These are phyloP conservation scores for Mediolabrus comicus DNA, from an alignment of 108 stramenopile species.

Conservation along the genomic window DNA sequence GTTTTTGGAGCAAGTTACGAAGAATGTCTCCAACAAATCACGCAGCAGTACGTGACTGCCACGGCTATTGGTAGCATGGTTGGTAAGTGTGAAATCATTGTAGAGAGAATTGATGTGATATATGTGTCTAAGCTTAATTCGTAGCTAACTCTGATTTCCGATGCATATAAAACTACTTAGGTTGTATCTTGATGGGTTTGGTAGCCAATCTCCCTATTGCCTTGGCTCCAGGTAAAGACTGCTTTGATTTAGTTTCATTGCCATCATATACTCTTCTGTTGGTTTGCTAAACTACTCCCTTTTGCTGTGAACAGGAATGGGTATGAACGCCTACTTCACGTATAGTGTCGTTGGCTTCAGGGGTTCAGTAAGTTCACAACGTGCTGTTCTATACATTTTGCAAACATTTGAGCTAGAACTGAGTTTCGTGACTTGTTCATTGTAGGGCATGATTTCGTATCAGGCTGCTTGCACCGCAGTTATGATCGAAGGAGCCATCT, in stretches of 20 bases:
- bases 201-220: slow-evolving; percentile 70
- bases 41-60: slow-evolving; percentile 55
- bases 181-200: slow-evolving; percentile 62
- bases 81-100: slow-evolving; percentile 10
- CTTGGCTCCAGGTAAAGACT: slow-evolving; percentile 46
- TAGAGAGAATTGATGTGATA: not conserved
- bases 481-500: slow-evolving; percentile 65
- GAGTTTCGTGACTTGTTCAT: not conserved
- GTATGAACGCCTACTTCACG: slow-evolving; percentile 76
- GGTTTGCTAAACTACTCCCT: not conserved
- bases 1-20: slow-evolving; percentile 49
- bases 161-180: not conserved
- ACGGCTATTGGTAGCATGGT: slow-evolving; percentile 61
- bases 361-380: slow-evolving; percentile 27
- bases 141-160: not conserved
- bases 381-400: not conserved
- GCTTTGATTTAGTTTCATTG: not conserved
- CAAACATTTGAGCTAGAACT: not conserved
- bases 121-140: not conserved
- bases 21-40: slow-evolving; percentile 40
- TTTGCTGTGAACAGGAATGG: slow-evolving; percentile 37
- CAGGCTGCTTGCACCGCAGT: slow-evolving; percentile 63
- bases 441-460: slow-evolving; percentile 40
- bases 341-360: slow-evolving; percentile 61
- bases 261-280: not conserved